Evolutionary conservation across 2,329 filamentous ascomycete genomes (phyloP).

Genomic region (Niveomyces coronatus): DNA sequence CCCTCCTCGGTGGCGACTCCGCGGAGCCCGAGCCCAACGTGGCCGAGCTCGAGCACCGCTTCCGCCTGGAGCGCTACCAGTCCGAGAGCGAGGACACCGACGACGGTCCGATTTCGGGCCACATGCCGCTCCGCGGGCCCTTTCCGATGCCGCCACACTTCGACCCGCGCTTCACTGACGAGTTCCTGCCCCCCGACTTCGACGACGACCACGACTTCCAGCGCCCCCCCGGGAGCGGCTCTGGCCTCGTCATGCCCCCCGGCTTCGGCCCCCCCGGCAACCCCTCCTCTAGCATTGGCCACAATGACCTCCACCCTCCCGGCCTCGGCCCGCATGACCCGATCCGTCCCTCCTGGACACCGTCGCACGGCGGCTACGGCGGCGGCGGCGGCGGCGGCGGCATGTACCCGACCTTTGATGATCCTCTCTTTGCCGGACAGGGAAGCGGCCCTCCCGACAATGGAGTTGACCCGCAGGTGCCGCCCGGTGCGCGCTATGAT

Average conservation of each 20-base stretch:
- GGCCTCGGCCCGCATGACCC: constrained; percentile 81
- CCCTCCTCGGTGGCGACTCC: constrained; percentile 66
- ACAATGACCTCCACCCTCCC: constrained; percentile 79
- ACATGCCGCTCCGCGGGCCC: constrained; percentile 57
- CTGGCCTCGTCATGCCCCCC: constrained; percentile 21
- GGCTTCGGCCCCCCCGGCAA: constrained; percentile 30
- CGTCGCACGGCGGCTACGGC: constrained; percentile 28
- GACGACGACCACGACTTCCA: constrained; percentile 88
- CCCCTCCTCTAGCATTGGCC: constrained; percentile 62
- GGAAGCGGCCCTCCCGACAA: constrained; percentile 29
- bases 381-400: constrained; percentile 52
- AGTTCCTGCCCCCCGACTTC: constrained; percentile 80
- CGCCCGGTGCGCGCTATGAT: constrained; percentile 87
- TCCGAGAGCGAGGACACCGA: constrained; percentile 28
- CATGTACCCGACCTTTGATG: constrained; percentile 95
- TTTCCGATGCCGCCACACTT: constrained; percentile 49
- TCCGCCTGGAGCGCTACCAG: constrained; percentile 28
- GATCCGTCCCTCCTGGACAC: constrained; percentile 56
- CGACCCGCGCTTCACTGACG: constrained; percentile 46
- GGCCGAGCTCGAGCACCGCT: constrained; percentile 29
- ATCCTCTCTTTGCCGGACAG: constrained; percentile 65
- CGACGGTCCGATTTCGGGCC: constrained; percentile 25
- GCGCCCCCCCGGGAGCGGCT: constrained; percentile 34
- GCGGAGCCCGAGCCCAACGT: constrained; percentile 53
- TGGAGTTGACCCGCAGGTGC: constrained; percentile 54